Percentiles rank a stretch among this genome's conserved stretches.
These are phyloP conservation scores for Taphrina wiesneri DNA, from an alignment of 1,139 yeast species.

Conservation along the genomic window DNA sequence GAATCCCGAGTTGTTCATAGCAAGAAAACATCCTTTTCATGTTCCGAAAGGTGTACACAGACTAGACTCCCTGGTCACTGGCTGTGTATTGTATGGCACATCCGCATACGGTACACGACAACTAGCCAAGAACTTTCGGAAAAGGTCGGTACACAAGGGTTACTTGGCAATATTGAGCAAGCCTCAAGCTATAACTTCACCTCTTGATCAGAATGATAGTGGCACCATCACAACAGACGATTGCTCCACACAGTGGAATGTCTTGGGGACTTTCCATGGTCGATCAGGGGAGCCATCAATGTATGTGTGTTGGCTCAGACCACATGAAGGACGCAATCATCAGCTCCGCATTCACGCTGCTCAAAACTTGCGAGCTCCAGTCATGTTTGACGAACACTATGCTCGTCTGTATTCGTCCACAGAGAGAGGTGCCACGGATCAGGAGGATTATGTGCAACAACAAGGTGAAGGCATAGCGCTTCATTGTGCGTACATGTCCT, in stretches of 20 bases:
- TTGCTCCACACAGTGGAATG: slow-evolving; percentile 17
- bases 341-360: slow-evolving; percentile 29
- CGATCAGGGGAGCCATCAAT: background rate
- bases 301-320: slow-evolving; percentile 16
- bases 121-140: slow-evolving; percentile 9
- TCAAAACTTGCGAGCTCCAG: slow-evolving; percentile 7
- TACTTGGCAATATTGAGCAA: slow-evolving; percentile 21
- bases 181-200: background rate
- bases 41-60: slow-evolving; percentile 25
- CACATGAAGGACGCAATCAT: slow-evolving; percentile 27
- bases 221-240: slow-evolving; percentile 10
- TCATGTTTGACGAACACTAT: slow-evolving; percentile 21
- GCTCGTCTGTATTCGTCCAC: background rate
- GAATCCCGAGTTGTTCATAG: slow-evolving; percentile 3
- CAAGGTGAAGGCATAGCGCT: slow-evolving; percentile 28
- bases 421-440: background rate
- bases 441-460: background rate
- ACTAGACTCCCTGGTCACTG: slow-evolving; percentile 17
- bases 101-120: slow-evolving; percentile 25
- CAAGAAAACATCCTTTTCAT: slow-evolving; percentile 16
- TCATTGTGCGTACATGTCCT: slow-evolving; percentile 20
- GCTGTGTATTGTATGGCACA: slow-evolving; percentile 16
- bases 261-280: background rate
- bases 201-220: slow-evolving; percentile 1
- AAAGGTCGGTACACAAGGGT: background rate